phyloP scores from a whole-genome alignment of 1,284 basidiomycete genomes.

The Phylloporus sp. region DNA sequence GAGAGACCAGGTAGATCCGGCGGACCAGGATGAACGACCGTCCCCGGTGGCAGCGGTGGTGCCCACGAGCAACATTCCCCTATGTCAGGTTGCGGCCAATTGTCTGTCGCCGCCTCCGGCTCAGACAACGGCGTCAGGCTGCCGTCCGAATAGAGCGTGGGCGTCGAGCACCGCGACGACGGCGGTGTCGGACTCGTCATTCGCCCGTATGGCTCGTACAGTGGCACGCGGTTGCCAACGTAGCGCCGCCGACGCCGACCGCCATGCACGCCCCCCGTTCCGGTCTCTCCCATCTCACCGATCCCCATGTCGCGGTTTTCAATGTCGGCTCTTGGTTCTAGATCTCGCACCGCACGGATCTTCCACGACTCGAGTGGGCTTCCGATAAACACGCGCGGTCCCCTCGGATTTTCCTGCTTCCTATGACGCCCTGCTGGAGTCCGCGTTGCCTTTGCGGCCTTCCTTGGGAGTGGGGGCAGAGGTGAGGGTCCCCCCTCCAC shows the following conservation, averaged over 20 bases:
- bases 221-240: conserved; percentile 19
- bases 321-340: conserved; percentile 21
- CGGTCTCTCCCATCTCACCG: neutral
- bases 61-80: conserved; percentile 34
- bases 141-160: conserved; percentile 19
- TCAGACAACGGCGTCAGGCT: conserved; percentile 13
- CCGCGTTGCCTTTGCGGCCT: neutral
- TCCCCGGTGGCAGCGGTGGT: conserved; percentile 12
- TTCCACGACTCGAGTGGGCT: conserved; percentile 28
- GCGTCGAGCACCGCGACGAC: conserved; percentile 17
- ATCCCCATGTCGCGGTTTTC: too few relatives aligned
- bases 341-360: conserved; percentile 24
- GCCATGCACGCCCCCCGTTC: neutral
- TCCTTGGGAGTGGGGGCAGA: neutral
- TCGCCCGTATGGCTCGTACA: conserved; percentile 27
- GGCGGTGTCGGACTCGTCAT: conserved; percentile 15
- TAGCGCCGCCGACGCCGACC: conserved; percentile 14
- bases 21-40: neutral
- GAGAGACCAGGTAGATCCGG: neutral
- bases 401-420: neutral
- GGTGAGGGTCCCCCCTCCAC: conserved; percentile 1
- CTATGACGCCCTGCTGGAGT: neutral
- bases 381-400: conserved; percentile 33
- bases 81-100: conserved; percentile 38
- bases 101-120: conserved; percentile 13